Evolutionary conservation across 108 stramenopile genomes (phyloP), one percentile per base, ranked within the genome.

Genomic region (Bacterosira constricta): DNA sequence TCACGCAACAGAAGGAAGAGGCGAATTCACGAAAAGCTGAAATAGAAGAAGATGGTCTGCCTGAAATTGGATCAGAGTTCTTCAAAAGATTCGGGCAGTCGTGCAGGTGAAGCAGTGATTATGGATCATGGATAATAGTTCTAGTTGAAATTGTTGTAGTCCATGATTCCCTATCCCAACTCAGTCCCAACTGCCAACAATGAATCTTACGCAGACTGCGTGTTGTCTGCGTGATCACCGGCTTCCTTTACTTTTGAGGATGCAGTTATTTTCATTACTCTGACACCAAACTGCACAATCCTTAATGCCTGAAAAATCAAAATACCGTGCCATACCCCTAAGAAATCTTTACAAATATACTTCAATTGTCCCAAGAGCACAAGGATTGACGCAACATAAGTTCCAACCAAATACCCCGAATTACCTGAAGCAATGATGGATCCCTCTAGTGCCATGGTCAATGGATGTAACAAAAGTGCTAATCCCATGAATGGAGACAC

Each of bases 381-480:
- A 9, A 79, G 39, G 23, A 82, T 45, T 7, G 91, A 88, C 0
- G 63, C 37, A 0, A 77, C 62, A 50, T 95, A 95, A 8, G 81
- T 75, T 9, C 46, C 77, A 1, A 91, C 62, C 71, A 95, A 64
- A 36, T 73, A 88, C 6, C 46, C 38, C 11, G 88, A 39, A 70
- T 92, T 90, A 15, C 84, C 65, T 25, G 75, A 76, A 7, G 89
- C 94, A 44, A 91, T 77, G 4, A 91, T 85, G 6, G 79, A 63
- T 7, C 91, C 94, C 66, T 96, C 91, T 17, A 90, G 39, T 1
- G 88, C 57, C 88, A 96, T 85, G 15, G 88, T 80, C 20, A 93
- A 73, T 21, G 94, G 91, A 69, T 96, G 94, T 18, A 92, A 65
- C 2, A 90, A 66, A 2, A 86, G 58, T 5, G 84, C 69, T 18